Conservation (phyloP, 345 rosid species). For the Syzygium aromaticum region DNA sequence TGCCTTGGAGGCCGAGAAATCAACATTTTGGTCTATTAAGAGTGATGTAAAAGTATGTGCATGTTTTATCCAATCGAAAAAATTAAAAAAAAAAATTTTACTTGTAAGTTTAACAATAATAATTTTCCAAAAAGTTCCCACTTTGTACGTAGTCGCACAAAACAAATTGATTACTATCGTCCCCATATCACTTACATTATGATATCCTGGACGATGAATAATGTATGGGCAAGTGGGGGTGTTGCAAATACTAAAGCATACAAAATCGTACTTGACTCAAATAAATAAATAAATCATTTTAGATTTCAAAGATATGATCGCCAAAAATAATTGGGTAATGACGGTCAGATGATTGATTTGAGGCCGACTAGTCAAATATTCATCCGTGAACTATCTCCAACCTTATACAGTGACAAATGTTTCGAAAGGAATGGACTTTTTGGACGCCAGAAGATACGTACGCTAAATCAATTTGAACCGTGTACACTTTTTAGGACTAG, state of each 20-base stretch:
- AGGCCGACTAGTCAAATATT: not conserved
- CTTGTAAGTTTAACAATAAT: too few species aligned
- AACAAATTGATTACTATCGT: not conserved
- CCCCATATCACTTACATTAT: not conserved
- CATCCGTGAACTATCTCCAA: not conserved
- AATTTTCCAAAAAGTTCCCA: not conserved
- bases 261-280: not conserved
- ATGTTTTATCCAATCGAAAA: too few species aligned
- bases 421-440: not conserved
- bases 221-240: not conserved
- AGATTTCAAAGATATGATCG: rapidly evolving
- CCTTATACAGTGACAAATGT: not conserved
- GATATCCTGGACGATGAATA: not conserved
- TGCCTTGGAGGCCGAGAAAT: too few species aligned
- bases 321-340: not conserved
- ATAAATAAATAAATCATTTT: not conserved
- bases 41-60: not conserved
- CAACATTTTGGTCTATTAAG: too few species aligned
- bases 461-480: not conserved
- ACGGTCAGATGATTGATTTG: not conserved
- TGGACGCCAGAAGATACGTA: not conserved
- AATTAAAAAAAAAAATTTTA: too few species aligned
- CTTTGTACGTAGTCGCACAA: not conserved
- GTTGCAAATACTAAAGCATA: not conserved
- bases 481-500: not conserved